A percentile compares a stretch with the other conserved stretches of the same genome.
These are phyloP conservation scores for Neopestalotiopsis clavispora DNA, from an alignment of 2,329 filamentous ascomycete genomes.

Conservation along the genomic window DNA sequence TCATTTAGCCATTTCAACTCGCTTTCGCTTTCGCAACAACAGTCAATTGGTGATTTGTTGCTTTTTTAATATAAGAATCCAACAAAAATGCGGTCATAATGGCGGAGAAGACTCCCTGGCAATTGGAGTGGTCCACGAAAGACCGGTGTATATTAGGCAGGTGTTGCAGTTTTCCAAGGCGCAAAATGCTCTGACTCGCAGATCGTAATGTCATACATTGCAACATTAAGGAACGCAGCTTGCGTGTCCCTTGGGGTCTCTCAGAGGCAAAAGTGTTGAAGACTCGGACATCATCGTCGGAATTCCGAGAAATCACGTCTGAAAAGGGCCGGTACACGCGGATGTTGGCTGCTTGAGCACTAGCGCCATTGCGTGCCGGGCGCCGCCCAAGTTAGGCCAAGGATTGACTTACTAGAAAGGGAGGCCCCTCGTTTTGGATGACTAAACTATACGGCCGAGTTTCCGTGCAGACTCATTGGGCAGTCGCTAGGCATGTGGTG, in stretches of 20 bases:
- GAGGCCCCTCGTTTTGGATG: background rate
- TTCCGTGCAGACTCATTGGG: background rate
- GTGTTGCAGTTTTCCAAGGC: background rate
- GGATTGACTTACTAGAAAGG: background rate
- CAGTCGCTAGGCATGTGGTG: background rate
- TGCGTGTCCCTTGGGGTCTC: background rate
- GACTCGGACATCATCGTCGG: background rate
- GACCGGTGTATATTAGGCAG: background rate
- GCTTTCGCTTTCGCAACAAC: slow-evolving; percentile 1
- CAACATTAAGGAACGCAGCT: background rate
- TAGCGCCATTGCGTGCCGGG: background rate
- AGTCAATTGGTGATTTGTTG: background rate
- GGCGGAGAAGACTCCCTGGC: background rate
- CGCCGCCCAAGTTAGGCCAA: background rate
- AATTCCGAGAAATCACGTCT: background rate
- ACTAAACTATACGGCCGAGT: background rate
- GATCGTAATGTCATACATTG: background rate
- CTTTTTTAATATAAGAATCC: background rate
- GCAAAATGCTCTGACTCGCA: background rate
- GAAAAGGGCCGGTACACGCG: background rate
- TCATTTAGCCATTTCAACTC: background rate
- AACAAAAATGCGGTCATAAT: background rate
- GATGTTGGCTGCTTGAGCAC: background rate
- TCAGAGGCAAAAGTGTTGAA: background rate
- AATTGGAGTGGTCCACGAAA: background rate